Evolutionary conservation across 75 land plant genomes (phyloP).

Genomic region (Pinus tabuliformis): DNA sequence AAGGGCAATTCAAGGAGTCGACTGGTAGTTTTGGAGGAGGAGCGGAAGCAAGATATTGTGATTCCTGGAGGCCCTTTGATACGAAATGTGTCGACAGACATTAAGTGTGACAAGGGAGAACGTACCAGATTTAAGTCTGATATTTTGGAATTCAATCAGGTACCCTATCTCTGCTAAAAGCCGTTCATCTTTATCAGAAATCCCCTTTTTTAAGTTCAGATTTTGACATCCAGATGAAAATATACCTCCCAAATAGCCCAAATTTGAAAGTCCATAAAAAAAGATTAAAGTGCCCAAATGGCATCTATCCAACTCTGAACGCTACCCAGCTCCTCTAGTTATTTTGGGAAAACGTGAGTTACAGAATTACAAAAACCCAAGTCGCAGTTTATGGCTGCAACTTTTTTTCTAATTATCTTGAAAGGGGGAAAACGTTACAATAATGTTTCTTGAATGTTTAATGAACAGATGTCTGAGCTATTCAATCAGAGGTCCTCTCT

Average conservation of each 20-base stretch:
- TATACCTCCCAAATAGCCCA: too few species aligned
- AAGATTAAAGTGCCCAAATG: too few species aligned
- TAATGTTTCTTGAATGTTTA: background rate
- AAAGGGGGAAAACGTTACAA: background rate
- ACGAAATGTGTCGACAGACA: conserved; percentile 37
- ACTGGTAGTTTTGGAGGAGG: conserved; percentile 56
- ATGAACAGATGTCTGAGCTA: conserved; percentile 71
- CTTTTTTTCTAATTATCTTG: too few species aligned
- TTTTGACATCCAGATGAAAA: too few species aligned
- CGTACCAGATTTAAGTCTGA: conserved; percentile 54
- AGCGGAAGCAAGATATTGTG: conserved; percentile 28
- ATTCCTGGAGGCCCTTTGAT: conserved; percentile 49
- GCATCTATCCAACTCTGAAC: too few species aligned
- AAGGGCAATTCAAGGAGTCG: conserved; percentile 36
- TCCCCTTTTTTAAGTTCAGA: too few species aligned
- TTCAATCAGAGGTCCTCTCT: conserved; percentile 66
- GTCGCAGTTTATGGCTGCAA: too few species aligned
- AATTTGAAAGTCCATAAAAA: too few species aligned
- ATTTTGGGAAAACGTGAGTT: too few species aligned
- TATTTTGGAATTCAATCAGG: conserved; percentile 85
- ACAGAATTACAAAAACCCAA: too few species aligned
- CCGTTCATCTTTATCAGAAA: background rate
- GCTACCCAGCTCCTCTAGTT: too few species aligned
- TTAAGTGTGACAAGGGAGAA: conserved; percentile 73
- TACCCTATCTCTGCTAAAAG: conserved; percentile 3